These are phyloP conservation scores for Phytophthora rubi DNA, from an alignment of 352 stramenopile species.

Conservation along the genomic window DNA sequence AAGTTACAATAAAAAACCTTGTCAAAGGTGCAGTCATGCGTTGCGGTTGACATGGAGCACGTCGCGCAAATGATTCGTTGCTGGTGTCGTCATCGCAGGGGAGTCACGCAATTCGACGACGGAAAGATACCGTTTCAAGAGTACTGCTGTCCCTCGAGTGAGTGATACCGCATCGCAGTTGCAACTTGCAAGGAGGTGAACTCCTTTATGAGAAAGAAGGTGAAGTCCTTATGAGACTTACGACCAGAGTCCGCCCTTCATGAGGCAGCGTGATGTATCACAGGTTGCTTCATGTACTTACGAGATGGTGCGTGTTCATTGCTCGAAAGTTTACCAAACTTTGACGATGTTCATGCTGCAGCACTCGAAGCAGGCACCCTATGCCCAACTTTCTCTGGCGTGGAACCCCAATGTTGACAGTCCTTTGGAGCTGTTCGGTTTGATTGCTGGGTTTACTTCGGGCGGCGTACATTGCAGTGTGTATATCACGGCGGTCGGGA, in stretches of 20 bases:
- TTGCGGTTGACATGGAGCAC: too few relatives aligned
- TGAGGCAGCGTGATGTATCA: background rate
- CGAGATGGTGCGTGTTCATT: slow-evolving; percentile 7
- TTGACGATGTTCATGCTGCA: slow-evolving; percentile 13
- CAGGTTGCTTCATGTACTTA: background rate
- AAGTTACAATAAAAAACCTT: slow-evolving; percentile 26
- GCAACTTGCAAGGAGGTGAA: background rate
- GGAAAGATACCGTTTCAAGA: slow-evolving; percentile 3
- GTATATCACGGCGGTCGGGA: too few relatives aligned
- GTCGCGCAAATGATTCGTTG: too few relatives aligned
- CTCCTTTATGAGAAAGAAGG: too few relatives aligned
- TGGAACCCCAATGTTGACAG: background rate
- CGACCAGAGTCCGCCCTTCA: slow-evolving; percentile 2
- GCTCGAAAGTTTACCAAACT: slow-evolving; percentile 1
- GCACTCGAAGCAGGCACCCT: slow-evolving; percentile 8
- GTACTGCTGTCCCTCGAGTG: background rate
- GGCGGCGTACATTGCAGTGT: too few relatives aligned
- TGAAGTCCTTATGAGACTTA: background rate
- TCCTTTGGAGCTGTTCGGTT: background rate
- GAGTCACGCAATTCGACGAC: slow-evolving; percentile 1
- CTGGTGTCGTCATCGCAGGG: background rate
- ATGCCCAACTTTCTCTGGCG: background rate
- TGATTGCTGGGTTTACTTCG: background rate
- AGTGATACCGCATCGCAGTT: background rate
- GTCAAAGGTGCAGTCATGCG: background rate